phyloP scores from a whole-genome alignment of 2,329 filamentous ascomycete genomes.

The Pezicula rhizophila region DNA sequence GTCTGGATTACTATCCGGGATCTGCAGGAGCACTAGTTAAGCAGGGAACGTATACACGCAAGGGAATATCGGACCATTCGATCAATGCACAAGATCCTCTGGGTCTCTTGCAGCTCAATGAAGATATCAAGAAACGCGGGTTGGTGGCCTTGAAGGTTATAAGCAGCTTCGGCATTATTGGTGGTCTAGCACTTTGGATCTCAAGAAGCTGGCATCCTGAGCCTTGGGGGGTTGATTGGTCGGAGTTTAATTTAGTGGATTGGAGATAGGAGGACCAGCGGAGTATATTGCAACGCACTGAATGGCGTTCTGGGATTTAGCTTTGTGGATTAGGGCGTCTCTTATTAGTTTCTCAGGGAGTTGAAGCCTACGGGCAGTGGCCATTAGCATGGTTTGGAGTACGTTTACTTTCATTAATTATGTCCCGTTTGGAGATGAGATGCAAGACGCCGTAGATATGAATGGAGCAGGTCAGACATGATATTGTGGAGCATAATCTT shows the following conservation, averaged over 20 bases:
- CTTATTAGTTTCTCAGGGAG: not conserved
- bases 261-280: constrained; percentile 6
- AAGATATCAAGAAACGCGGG: constrained; percentile 57
- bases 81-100: constrained; percentile 61
- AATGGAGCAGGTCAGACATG: too few relatives aligned
- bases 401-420: not conserved
- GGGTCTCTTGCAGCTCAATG: constrained; percentile 65
- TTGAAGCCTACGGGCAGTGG: constrained; percentile 1
- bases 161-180: constrained; percentile 67
- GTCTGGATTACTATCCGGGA: constrained; percentile 11
- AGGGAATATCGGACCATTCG: constrained; percentile 4
- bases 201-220: constrained; percentile 22
- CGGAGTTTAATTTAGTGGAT: constrained; percentile 15
- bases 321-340: not conserved
- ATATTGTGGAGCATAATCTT: too few relatives aligned
- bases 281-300: not conserved
- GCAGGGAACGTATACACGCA: constrained; percentile 11
- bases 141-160: constrained; percentile 67
- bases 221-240: constrained; percentile 11
- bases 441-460: too few relatives aligned
- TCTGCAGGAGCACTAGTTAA: constrained; percentile 16
- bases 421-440: too few relatives aligned
- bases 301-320: not conserved
- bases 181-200: constrained; percentile 64
- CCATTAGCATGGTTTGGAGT: not conserved